Base-by-base conservation (phyloP, 2,329 filamentous ascomycete species). In the Diaporthe humulicola region DNA sequence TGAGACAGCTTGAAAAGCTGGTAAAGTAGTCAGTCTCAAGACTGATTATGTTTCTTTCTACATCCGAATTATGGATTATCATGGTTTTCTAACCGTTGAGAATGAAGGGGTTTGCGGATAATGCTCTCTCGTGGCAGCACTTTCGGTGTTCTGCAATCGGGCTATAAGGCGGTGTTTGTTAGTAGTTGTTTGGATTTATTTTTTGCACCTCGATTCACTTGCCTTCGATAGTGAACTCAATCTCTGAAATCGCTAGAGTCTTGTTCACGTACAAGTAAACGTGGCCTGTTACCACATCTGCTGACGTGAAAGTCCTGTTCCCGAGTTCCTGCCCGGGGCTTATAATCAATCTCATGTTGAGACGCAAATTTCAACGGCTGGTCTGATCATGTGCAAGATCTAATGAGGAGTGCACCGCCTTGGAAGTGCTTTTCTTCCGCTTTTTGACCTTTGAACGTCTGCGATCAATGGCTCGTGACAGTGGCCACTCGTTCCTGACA, bases 221-320 rank as follows among this genome's bases (percentile, higher is more conserved):
- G n/a, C 64, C 64, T 54, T 69, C 14, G 17, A 69, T n/a, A 14
- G 64, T 25, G 22, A 69, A 69, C 42, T n/a, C 30, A 28, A 69
- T 52, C 22, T 54, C 45, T 17, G 64, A 54, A 15, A 69, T 40
- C 9, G 45, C 33, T 2, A 69, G 48, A 25, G 30, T 69, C 17
- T 38, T 33, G 14, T 28, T 25, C 5, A 69, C 22, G 30, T 69
- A 30, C 17, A 69, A 30, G 48, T 50, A 69, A 38, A 69, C 64
- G 17, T 28, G 30, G 14, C 64, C 64, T n/a, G 64, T 54, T 7
- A 69, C 45, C 17, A 69, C 48, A 38, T 69, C 64, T 14, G 50
- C 22, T 25, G 45, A 69, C 1, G 45, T 69, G 45, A 52, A 69
- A 3, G 40, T 38, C 19, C 25, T 19, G n/a, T 54, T 69, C 15